A percentile compares a stretch with the other conserved stretches of the same genome.
These are phyloP conservation scores for Mycena epipterygia DNA, from an alignment of 768 basidiomycete genomes.

Conservation along the genomic window DNA sequence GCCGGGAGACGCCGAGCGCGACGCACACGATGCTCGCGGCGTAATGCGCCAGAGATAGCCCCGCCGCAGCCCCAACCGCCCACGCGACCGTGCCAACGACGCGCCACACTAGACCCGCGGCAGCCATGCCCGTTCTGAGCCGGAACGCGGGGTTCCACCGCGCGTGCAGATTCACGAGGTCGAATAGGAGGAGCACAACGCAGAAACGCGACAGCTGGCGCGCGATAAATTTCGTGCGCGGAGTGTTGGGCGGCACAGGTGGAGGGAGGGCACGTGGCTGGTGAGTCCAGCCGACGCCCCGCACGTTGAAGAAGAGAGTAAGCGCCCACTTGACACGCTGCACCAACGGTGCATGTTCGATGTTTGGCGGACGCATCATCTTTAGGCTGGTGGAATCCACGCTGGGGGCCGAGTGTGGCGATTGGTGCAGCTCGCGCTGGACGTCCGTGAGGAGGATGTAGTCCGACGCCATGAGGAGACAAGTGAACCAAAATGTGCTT, in stretches of 20 bases:
- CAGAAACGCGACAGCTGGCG: neutral
- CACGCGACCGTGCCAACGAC: constrained; percentile 13
- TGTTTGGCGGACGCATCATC: too few relatives aligned
- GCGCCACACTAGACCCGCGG: constrained; percentile 19
- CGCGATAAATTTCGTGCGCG: constrained; percentile 10
- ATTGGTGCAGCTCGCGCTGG: constrained; percentile 22
- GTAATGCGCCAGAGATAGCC: neutral
- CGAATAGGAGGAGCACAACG: constrained; percentile 12
- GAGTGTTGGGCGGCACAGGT: constrained; percentile 4
- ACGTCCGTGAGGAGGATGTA: constrained; percentile 34
- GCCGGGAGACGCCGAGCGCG: constrained; percentile 10
- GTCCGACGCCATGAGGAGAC: constrained; percentile 25
- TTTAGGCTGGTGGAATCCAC: neutral
- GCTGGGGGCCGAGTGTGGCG: neutral
- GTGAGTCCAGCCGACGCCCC: constrained; percentile 30
- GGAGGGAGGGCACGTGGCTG: neutral
- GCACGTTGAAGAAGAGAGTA: constrained; percentile 2
- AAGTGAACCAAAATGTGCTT: constrained; percentile 16
- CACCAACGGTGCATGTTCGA: constrained; percentile 9
- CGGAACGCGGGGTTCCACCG: constrained; percentile 30
- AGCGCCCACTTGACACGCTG: constrained; percentile 24
- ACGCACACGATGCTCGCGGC: constrained; percentile 8
- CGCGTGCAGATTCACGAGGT: constrained; percentile 24
- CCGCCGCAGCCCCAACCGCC: neutral
- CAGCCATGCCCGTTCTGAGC: constrained; percentile 7